phyloP scores from a whole-genome alignment of 495 filamentous ascomycete species.

The Aspergillus steynii region DNA sequence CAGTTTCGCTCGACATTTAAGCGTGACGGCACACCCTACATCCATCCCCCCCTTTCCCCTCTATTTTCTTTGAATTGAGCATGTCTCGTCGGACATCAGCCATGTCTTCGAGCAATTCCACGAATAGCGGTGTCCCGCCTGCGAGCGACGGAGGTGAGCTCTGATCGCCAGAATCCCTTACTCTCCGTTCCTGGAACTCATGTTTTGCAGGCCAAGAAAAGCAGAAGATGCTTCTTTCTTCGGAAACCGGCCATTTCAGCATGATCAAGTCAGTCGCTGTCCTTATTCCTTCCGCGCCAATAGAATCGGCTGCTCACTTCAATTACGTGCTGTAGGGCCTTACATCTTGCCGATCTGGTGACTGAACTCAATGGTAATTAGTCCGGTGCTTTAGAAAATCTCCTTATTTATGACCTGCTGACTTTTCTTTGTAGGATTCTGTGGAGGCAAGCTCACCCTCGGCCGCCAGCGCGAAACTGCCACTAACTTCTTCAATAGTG shows the following conservation, averaged over 20 bases:
- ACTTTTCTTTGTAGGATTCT: conserved; percentile 44
- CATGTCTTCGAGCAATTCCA: conserved; percentile 40
- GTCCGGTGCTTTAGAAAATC: neutral
- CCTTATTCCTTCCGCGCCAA: conserved; percentile 5
- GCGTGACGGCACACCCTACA: conserved; percentile 7
- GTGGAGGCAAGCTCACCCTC: conserved; percentile 46
- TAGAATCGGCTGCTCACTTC: conserved; percentile 18
- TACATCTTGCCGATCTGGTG: conserved; percentile 93
- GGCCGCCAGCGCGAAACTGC: neutral
- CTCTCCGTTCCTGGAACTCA: conserved; percentile 21
- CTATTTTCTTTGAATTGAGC: conserved; percentile 25
- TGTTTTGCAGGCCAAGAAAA: conserved; percentile 66
- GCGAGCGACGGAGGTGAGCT: conserved; percentile 44
- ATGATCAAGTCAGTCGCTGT: conserved; percentile 58
- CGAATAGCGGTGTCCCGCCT: conserved; percentile 35
- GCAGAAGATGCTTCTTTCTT: conserved; percentile 79
- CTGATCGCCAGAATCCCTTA: conserved; percentile 11
- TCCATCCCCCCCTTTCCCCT: conserved; percentile 6
- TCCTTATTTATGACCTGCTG: conserved; percentile 13
- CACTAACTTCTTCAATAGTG: conserved; percentile 47
- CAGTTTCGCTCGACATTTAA: conserved; percentile 1
- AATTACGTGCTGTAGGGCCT: conserved; percentile 53
- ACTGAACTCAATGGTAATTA: conserved; percentile 87
- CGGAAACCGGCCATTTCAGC: conserved; percentile 76
- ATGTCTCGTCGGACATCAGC: conserved; percentile 50